These are phyloP conservation scores for Phaseolus lunatus DNA, from an alignment of 306 rosid genomes.

Conservation along the genomic window DNA sequence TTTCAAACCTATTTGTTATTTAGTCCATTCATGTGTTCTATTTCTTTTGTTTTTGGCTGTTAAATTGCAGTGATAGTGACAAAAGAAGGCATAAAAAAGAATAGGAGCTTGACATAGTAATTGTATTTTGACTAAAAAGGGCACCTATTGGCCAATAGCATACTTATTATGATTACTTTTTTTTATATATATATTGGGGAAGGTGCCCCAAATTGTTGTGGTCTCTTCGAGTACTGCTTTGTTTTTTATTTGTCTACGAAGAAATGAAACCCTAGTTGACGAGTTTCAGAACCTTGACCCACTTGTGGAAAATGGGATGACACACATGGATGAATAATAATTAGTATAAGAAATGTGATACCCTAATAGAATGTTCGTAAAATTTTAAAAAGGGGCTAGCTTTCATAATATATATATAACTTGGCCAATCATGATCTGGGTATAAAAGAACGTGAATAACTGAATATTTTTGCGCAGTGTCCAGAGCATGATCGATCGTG, in stretches of 20 bases:
- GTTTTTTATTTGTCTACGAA: slow-evolving; percentile 45
- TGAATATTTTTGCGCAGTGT: not conserved
- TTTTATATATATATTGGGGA: not conserved
- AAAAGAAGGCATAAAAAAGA: slow-evolving; percentile 31
- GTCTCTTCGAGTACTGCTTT: slow-evolving; percentile 44
- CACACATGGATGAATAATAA: not conserved
- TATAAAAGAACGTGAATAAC: slow-evolving; percentile 8
- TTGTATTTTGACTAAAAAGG: slow-evolving; percentile 51
- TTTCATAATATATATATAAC: not conserved
- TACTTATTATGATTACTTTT: not conserved
- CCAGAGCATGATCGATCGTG: not conserved
- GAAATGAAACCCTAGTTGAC: slow-evolving; percentile 60
- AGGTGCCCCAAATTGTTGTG: slow-evolving; percentile 53
- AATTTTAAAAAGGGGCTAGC: not conserved
- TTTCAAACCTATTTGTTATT: not conserved
- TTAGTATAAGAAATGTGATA: not conserved
- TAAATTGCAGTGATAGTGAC: not conserved
- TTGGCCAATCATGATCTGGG: not conserved
- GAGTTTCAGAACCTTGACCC: slow-evolving; percentile 49
- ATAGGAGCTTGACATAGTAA: slow-evolving; percentile 47
- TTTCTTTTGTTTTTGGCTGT: not conserved
- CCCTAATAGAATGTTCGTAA: slow-evolving; percentile 7
- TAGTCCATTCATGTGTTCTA: not conserved
- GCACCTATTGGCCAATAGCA: slow-evolving; percentile 41
- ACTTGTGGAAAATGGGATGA: slow-evolving; percentile 35